Percentiles rank a stretch among this genome's conserved stretches.
These are phyloP conservation scores for Hanseniaspora vineae DNA, from an alignment of 805 yeast genomes.

Conservation along the genomic window DNA sequence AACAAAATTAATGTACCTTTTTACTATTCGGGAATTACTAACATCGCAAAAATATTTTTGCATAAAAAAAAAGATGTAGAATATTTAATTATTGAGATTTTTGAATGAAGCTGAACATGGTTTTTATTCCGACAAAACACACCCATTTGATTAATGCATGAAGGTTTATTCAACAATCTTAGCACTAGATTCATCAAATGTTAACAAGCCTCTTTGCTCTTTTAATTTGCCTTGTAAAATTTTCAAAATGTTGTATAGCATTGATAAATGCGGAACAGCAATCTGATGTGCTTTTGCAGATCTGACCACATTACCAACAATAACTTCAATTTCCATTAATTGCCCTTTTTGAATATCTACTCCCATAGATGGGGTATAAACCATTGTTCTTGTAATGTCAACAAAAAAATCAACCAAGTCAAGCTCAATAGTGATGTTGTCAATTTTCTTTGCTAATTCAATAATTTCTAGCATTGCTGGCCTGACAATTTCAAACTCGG, in stretches of 20 bases:
- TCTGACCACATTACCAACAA: conserved; percentile 51
- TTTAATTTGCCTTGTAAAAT: conserved; percentile 49
- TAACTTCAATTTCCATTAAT: conserved; percentile 56
- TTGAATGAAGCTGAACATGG: no score
- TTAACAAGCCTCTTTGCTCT: conserved; percentile 38
- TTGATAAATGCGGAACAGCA: conserved; percentile 43
- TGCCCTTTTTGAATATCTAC: conserved; percentile 50
- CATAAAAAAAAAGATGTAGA: no score
- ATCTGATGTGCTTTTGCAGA: conserved; percentile 35
- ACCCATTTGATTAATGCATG: no score
- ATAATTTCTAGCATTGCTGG: conserved; percentile 58
- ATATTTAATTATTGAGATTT: no score
- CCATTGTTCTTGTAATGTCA: conserved; percentile 38
- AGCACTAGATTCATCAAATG: conserved; percentile 10
- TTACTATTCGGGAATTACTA: no score
- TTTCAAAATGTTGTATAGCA: conserved; percentile 45
- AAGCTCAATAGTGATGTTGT: conserved; percentile 39
- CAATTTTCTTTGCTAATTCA: conserved; percentile 46
- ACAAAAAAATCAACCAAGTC: conserved; percentile 34
- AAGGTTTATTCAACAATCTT: conserved; percentile 7
- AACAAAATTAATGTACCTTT: no score
- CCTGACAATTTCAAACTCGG: conserved; percentile 18
- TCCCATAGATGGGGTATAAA: conserved; percentile 57
- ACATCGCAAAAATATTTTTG: no score
- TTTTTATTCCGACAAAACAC: no score